Evolutionary conservation across 202 grass and related monocot genomes (phyloP), one percentile per base, ranked within the genome.

Genomic region (Tripidium arundinaceum): DNA sequence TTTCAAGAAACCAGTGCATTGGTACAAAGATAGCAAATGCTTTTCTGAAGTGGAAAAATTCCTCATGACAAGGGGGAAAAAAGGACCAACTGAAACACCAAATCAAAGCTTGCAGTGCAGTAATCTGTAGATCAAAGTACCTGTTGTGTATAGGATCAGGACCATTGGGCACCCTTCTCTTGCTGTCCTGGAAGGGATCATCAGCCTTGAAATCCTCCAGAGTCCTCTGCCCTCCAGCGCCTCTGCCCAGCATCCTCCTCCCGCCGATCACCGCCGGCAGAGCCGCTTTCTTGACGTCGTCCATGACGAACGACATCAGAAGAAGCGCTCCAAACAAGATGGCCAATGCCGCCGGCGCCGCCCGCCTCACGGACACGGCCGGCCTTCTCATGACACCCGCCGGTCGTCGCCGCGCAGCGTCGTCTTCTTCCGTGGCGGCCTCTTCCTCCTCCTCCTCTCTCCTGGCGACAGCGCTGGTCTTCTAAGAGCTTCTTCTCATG

Each of bases 71-170:
- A 40, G 40, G 39, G 70, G 6, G 0, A 22, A 83, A 65, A 31
- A 50, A 31, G 12, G 13, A 12, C 41, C 15, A 83, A 8, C 3
- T 25, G 13, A 15, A 54, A 57, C 27, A 76, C 13, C 25, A 54
- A 72, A 74, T 15, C 4, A 13, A 84, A 63, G 39, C 70, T 59
- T 45, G 43, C 11, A 40, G 41, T 70, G 70, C 76, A 50, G 63
- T 5, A 60, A 65, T 65, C 7, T 68, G 42, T 74, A 37, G 58
- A 63, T 26, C 74, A 71, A 86, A 86, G 55, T 84, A 98, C 95
- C 88, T 94, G 67, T 98, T 98, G 59, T 94, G 95, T 74, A 98
- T 98, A 42, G 92, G 95, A 93, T 98, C 95, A 89, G 95, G 79
- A 14, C 95, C 95, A 61, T 98, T 98, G 19, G 95, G 95, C 73